Evolutionary conservation across 495 filamentous ascomycete genomes (phyloP), one percentile per base, ranked within the genome.

Genomic region (Echria macrotheca): DNA sequence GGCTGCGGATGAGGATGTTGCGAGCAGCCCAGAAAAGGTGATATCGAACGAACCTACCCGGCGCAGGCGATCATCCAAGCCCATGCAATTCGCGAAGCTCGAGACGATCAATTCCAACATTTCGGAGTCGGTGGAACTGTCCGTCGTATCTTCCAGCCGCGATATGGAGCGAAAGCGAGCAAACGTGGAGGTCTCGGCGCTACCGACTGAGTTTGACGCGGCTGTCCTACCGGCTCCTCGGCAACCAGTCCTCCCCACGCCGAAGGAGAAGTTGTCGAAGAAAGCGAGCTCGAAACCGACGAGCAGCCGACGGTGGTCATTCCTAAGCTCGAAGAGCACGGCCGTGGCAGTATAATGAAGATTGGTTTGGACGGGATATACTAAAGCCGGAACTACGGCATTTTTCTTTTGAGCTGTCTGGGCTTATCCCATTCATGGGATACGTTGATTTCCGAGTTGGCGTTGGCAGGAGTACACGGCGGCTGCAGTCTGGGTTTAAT

Each of bases 211-310:
- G 5, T 59, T 58, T 35, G 56, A 60, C 44, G 53, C 56, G 31
- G 12, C 33, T 8, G 37, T 28, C 29, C 32, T 63, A 2, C 28
- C 43, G 2, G n/a, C 50, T 4, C 52, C 61, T 1, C 52, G 52
- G 35, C 47, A 47, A 24, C 9, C 41, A 1, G 47, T 35, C 15
- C 23, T 56, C 8, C 45, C 58, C 3, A 22, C 39, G 14, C 31
- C 49, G 4, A 58, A 58, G 45, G 24, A 38, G 51, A 67, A 63
- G 53, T 57, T 60, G 24, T 53, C 45, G 44, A 64, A 66, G 47
- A 41, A 8, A 4, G 25, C 57, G 4, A 21, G 23, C 23, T 23
- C 31, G 22, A 60, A 60, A 31, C 64, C 58, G 47, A 62, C 50
- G 54, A 61, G 44, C 23, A 47, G 58, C 14, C 64, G 58, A 58